Evolutionary conservation across 2,329 filamentous ascomycete genomes (phyloP), one percentile per base, ranked within the genome.

Genomic region (Alternaria sp.): DNA sequence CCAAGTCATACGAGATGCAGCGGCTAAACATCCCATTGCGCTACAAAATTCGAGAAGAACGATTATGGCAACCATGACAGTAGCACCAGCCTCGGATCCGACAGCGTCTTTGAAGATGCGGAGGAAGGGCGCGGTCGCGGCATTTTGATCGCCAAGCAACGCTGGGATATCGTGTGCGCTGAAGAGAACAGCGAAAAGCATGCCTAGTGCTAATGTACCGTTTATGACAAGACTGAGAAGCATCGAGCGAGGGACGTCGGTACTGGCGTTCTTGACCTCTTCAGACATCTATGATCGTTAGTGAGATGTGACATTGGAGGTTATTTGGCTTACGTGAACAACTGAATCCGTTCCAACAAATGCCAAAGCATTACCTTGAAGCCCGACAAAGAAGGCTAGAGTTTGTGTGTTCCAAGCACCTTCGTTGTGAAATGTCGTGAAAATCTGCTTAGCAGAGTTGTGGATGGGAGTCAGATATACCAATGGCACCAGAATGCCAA

Each of bases 401-500:
- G 80, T 80, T 32, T 79, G 74, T 3, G 72, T 82, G 1, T 74
- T 73, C 80, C 82, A 86, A 4, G 71, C 73, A 0, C 83, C 83
- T 16, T 70, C 58, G 57, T 86, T 85, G 20, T 78, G 74, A 62
- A 86, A 86, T 1, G 78, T 72, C 4, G 80, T 80, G 59, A 86
- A 84, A 0, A 85, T 76, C 1, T 70, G 63, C 44, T 72, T 72
- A 14, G 78, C 68, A 0, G 81, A 74, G 18, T 78, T 76, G 41
- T 80, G 77, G 9, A 77, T 75, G 1, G 82, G 78, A 1, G 75
- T 71, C 22, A 78, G 57, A 43, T 78, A 78, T 3, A 76, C 73
- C 49, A 78, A 18, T 0, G 76, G 74, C 25, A 85, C 81, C 11
- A 86, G 71, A 56, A 85, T 82, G 0, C 80, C 84, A 58, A 86